Evolutionary conservation across 169 alveolate genomes (phyloP).

Genomic region (Amoebophrya sp.): DNA sequence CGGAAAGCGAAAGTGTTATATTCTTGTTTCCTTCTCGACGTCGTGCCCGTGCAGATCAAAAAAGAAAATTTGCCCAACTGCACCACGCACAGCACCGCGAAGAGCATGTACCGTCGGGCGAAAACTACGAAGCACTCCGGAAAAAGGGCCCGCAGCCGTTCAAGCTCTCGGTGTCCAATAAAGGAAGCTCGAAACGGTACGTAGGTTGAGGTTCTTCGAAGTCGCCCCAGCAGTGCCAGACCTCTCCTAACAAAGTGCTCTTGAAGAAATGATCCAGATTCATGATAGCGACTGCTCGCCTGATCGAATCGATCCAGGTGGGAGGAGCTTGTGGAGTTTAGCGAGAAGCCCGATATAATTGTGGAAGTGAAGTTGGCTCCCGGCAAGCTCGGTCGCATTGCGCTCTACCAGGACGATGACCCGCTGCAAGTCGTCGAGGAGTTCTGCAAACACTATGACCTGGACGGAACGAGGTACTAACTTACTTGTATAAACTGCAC

Average conservation of each 20-base stretch:
- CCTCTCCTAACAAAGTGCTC: too few relatives aligned
- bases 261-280: too few relatives aligned
- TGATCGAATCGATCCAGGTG: too few relatives aligned
- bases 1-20: too few relatives aligned
- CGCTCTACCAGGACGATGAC: background rate
- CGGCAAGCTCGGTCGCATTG: background rate
- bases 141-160: background rate
- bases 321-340: background rate
- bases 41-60: too few relatives aligned
- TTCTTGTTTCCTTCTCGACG: too few relatives aligned
- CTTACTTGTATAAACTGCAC: too few relatives aligned
- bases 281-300: too few relatives aligned
- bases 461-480: background rate
- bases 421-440: background rate
- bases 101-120: background rate
- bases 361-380: background rate
- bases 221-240: too few relatives aligned
- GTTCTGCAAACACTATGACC: background rate
- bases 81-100: too few relatives aligned
- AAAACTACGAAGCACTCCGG: background rate
- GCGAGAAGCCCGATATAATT: background rate
- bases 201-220: too few relatives aligned
- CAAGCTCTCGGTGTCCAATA: background rate
- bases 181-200: background rate
- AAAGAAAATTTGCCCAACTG: too few relatives aligned